These are phyloP conservation scores for Hysterangium stoloniferum DNA, from an alignment of 768 basidiomycete genomes.

Conservation along the genomic window DNA sequence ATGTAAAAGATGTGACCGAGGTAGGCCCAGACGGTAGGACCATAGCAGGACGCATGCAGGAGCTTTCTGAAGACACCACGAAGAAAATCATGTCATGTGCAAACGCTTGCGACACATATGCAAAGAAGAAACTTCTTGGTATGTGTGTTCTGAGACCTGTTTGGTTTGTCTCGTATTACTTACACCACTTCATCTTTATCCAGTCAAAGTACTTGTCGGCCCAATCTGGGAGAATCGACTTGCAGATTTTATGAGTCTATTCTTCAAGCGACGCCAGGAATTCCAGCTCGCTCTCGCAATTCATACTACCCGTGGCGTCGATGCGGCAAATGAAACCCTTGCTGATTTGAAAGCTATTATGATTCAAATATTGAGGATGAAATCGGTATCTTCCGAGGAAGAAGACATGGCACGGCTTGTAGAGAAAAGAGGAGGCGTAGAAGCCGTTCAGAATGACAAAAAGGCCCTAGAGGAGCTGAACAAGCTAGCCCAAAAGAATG, in stretches of 20 bases:
- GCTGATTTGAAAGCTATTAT: slow-evolving; percentile 9
- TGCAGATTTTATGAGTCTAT: slow-evolving; percentile 18
- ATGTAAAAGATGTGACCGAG: slow-evolving; percentile 23
- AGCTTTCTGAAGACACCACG: slow-evolving; percentile 21
- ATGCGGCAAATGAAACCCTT: slow-evolving; percentile 16
- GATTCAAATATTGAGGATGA: background rate
- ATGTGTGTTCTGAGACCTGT: slow-evolving; percentile 13
- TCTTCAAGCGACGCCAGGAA: slow-evolving; percentile 19
- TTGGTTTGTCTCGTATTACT: slow-evolving; percentile 11
- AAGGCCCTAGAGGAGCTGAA: no score
- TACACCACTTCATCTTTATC: slow-evolving; percentile 6
- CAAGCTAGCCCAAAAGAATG: no score
- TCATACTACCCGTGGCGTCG: slow-evolving; percentile 21
- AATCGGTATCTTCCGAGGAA: slow-evolving; percentile 13
- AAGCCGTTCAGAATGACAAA: background rate
- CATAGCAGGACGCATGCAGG: slow-evolving; percentile 28
- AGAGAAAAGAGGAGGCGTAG: background rate
- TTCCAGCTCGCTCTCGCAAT: slow-evolving; percentile 24
- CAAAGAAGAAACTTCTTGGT: slow-evolving; percentile 23
- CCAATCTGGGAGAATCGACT: slow-evolving; percentile 23
- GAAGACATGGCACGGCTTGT: background rate
- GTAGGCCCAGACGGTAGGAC: slow-evolving; percentile 25
- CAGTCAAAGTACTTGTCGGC: slow-evolving; percentile 19
- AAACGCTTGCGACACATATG: slow-evolving; percentile 27
- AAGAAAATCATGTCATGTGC: slow-evolving; percentile 26